Evolutionary conservation across 208 protist genomes (phyloP).

Genomic region (Leishmania aethiopica): DNA sequence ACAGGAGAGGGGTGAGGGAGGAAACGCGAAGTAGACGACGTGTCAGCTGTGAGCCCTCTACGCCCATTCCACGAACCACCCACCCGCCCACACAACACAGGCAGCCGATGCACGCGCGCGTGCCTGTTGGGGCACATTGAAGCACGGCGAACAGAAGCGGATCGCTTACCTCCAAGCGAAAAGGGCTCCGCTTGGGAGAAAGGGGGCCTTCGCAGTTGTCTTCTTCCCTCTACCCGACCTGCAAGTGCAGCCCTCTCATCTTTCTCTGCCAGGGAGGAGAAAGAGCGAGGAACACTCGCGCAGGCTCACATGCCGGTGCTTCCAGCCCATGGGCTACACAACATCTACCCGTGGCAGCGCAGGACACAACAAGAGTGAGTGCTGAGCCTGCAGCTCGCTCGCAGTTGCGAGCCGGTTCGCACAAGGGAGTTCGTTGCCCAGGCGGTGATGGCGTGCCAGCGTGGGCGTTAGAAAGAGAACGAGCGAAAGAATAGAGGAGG

Average conservation of each 20-base stretch:
- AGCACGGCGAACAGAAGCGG: background rate
- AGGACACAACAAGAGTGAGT: background rate
- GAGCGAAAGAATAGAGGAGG: background rate
- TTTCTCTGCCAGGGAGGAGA: background rate
- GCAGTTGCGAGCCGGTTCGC: background rate
- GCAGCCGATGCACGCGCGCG: background rate
- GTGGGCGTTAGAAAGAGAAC: background rate
- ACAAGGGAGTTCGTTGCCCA: background rate
- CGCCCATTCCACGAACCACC: background rate
- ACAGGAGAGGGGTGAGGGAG: too few relatives aligned
- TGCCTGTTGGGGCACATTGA: background rate
- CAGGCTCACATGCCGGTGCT: background rate
- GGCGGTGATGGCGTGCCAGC: background rate
- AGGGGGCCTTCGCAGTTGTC: background rate
- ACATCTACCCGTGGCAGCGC: background rate
- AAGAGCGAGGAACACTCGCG: background rate
- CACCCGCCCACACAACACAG: background rate
- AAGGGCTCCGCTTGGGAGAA: background rate
- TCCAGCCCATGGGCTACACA: background rate
- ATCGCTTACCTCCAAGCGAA: background rate
- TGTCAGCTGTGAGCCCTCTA: background rate
- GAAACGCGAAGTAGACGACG: background rate
- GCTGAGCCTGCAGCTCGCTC: background rate
- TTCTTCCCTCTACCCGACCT: background rate
- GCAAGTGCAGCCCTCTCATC: background rate